Percentiles rank a stretch among this genome's conserved stretches.
These are phyloP conservation scores for Arthrobotrys entomopaga DNA, from an alignment of 2,329 filamentous ascomycete species.

Conservation along the genomic window DNA sequence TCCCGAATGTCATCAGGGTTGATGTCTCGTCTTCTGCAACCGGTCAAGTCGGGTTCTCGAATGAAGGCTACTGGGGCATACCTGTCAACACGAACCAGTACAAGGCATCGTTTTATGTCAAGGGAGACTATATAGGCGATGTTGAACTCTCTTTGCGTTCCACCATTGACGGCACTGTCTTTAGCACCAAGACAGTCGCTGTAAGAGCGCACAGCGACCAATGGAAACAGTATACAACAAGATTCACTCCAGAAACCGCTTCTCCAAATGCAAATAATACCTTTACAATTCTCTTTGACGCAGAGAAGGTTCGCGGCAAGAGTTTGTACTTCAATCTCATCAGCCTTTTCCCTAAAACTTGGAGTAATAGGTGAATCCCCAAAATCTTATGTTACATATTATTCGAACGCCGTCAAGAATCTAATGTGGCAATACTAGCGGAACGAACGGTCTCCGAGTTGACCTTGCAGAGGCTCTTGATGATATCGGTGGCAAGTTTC, in stretches of 20 bases:
- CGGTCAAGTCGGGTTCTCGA: slow-evolving; percentile 65
- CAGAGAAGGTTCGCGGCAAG: slow-evolving; percentile 61
- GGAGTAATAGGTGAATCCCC: slow-evolving; percentile 65
- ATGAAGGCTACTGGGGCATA: slow-evolving; percentile 71
- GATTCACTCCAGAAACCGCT: slow-evolving; percentile 64
- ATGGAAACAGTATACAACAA: slow-evolving; percentile 68
- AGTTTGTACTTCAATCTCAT: slow-evolving; percentile 70
- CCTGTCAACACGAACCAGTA: slow-evolving; percentile 66
- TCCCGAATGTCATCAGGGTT: slow-evolving; percentile 68
- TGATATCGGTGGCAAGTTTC: slow-evolving; percentile 68
- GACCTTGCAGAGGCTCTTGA: slow-evolving; percentile 69
- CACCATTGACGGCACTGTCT: slow-evolving; percentile 64
- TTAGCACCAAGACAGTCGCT: slow-evolving; percentile 62
- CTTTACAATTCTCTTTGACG: slow-evolving; percentile 68
- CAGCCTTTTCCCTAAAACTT: slow-evolving; percentile 71
- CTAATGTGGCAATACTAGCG: slow-evolving; percentile 17
- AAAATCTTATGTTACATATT: too few species aligned
- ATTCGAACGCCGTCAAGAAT: slow-evolving; percentile 9
- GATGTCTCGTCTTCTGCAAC: slow-evolving; percentile 51
- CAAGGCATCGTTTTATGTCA: slow-evolving; percentile 68
- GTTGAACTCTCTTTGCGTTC: slow-evolving; percentile 66
- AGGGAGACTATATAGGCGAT: slow-evolving; percentile 65
- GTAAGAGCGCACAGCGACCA: slow-evolving; percentile 59
- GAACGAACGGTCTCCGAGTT: slow-evolving; percentile 68
- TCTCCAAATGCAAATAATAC: slow-evolving; percentile 69